Percentiles rank a stretch among this genome's conserved stretches.
phyloP scores from a whole-genome alignment of 441 rosid genomes.

The Biscutella laevigata region DNA sequence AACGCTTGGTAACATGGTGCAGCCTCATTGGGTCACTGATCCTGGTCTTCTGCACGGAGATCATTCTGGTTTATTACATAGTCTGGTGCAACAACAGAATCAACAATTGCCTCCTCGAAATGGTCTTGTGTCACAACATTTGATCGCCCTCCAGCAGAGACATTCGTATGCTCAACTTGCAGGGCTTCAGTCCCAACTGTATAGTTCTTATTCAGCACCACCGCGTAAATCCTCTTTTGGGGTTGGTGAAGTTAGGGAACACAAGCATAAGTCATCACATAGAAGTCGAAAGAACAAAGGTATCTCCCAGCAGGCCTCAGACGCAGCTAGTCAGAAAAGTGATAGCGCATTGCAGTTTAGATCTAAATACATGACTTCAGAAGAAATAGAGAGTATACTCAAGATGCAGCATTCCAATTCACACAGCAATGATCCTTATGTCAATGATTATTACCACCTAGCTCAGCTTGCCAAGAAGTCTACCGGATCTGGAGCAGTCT shows the following conservation, averaged over 20 bases:
- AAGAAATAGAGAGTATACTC: conserved; percentile 90
- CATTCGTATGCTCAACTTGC: conserved; percentile 65
- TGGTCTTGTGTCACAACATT: conserved; percentile 46
- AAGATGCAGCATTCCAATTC: conserved; percentile 92
- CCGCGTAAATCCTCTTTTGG: conserved; percentile 49
- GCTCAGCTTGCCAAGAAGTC: conserved; percentile 72
- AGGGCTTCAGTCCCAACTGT: conserved; percentile 61
- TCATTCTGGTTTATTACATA: conserved; percentile 47
- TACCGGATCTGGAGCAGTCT: conserved; percentile 45
- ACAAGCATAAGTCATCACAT: conserved; percentile 59
- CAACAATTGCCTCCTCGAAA: conserved; percentile 59
- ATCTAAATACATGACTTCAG: conserved; percentile 90
- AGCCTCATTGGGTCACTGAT: conserved; percentile 69
- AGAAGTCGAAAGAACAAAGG: conserved; percentile 55
- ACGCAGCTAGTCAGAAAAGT: conserved; percentile 65
- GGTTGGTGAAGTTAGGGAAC: conserved; percentile 47
- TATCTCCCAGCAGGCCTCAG: conserved; percentile 65
- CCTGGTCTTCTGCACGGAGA: conserved; percentile 60
- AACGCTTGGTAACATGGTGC: conserved; percentile 53
- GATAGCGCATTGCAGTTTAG: conserved; percentile 70
- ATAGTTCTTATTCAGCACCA: conserved; percentile 45
- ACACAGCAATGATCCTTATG: conserved; percentile 78
- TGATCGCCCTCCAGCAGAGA: conserved; percentile 43
- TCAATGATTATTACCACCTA: conserved; percentile 92
- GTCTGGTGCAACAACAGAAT: conserved; percentile 50